A percentile compares a stretch with the other conserved stretches of the same genome.
Conservation (phyloP, 2,329 filamentous ascomycete genomes). For the Clonostachys chloroleuca region DNA sequence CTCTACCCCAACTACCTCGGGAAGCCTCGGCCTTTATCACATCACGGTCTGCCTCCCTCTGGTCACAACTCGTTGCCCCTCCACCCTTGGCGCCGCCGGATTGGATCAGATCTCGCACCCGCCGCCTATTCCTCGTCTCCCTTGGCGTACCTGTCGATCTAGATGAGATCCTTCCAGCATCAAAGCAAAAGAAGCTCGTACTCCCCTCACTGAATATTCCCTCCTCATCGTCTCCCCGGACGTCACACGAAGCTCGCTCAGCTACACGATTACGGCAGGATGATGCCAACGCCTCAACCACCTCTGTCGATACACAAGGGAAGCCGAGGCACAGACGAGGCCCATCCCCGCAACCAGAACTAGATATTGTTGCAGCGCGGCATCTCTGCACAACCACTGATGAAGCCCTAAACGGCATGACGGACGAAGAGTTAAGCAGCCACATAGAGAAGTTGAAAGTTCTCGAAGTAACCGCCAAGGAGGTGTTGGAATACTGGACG, state of each 20-base stretch:
- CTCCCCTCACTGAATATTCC: constrained; percentile 81
- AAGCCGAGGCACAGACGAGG: constrained; percentile 50
- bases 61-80: constrained; percentile 93
- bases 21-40: constrained; percentile 72
- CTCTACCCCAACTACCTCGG: constrained; percentile 44
- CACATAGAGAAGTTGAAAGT: constrained; percentile 69
- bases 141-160: constrained; percentile 94
- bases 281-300: constrained; percentile 49
- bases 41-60: constrained; percentile 82
- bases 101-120: constrained; percentile 94
- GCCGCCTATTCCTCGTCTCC: constrained; percentile 91
- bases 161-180: constrained; percentile 94
- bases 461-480: constrained; percentile 66
- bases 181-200: constrained; percentile 96
- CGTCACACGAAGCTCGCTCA: constrained; percentile 49
- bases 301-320: constrained; percentile 56
- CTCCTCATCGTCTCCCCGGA: constrained; percentile 47
- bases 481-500: constrained; percentile 84
- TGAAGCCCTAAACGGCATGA: constrained; percentile 76
- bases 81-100: constrained; percentile 93
- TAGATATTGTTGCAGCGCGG: constrained; percentile 75
- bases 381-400: constrained; percentile 81
- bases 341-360: constrained; percentile 63
- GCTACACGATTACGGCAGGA: constrained; percentile 38
- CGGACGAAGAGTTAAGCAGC: constrained; percentile 66